A percentile compares a stretch with the other conserved stretches of the same genome.
phyloP scores from a whole-genome alignment of 805 yeast species.

The Pichia cabralensis region DNA sequence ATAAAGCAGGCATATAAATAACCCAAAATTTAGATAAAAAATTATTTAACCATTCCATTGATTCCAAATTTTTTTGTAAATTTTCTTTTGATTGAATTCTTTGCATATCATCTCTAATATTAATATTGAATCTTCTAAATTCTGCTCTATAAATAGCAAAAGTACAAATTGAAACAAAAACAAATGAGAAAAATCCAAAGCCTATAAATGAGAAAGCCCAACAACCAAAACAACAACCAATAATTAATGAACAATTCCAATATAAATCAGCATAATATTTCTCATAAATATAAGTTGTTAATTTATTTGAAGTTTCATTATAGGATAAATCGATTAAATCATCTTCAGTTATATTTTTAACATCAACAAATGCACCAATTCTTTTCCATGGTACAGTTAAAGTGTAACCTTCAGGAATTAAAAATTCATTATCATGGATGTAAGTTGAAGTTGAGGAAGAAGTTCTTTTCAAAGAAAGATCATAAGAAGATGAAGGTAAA shows the following conservation, averaged over 20 bases:
- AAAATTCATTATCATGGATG: constrained; percentile 4
- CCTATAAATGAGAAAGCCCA: constrained; percentile 59
- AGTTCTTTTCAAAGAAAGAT: neutral
- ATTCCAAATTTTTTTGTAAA: constrained; percentile 53
- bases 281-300: constrained; percentile 56
- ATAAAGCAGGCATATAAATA: constrained; percentile 77
- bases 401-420: constrained; percentile 6
- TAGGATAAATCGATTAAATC: constrained; percentile 12
- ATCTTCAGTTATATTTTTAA: constrained; percentile 14
- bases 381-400: constrained; percentile 26
- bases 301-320: constrained; percentile 20
- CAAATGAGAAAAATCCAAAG: constrained; percentile 53
- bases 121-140: constrained; percentile 64
- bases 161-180: constrained; percentile 48
- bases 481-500: no score
- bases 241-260: constrained; percentile 52
- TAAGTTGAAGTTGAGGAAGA: constrained; percentile 1
- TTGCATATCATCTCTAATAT: constrained; percentile 66
- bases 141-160: constrained; percentile 64
- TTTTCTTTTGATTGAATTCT: constrained; percentile 55
- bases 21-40: constrained; percentile 79
- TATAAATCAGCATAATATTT: constrained; percentile 65
- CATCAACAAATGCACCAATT: constrained; percentile 26
- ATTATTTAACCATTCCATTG: constrained; percentile 74
- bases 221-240: constrained; percentile 65